Evolutionary conservation across 345 rosid genomes (phyloP).

Genomic region (Melaleuca quinquenervia): DNA sequence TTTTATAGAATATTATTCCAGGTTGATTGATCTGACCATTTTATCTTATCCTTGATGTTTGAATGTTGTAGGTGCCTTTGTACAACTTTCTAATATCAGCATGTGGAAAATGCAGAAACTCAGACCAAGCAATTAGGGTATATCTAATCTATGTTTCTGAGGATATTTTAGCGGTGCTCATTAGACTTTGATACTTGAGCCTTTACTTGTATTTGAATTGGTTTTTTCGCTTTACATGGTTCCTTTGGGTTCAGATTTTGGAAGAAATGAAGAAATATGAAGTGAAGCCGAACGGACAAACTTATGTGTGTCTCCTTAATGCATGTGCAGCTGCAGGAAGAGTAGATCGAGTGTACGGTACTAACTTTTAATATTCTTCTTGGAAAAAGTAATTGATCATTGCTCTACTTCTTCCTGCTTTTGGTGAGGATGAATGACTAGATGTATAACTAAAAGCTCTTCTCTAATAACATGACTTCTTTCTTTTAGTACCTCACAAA

Average conservation of each 20-base stretch:
- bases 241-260: conserved; percentile 32
- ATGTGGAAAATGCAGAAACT: conserved; percentile 82
- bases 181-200: not conserved
- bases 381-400: not conserved
- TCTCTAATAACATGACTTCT: not conserved
- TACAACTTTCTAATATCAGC: conserved; percentile 82
- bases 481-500: not conserved
- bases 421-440: not conserved
- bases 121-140: conserved; percentile 62
- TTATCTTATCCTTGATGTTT: not conserved
- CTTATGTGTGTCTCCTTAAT: conserved; percentile 73
- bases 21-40: not conserved
- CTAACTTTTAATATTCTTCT: conserved; percentile 9
- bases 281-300: conserved; percentile 91
- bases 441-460: not conserved
- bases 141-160: not conserved
- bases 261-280: conserved; percentile 91
- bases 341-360: conserved; percentile 74
- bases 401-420: not conserved
- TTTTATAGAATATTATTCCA: not conserved
- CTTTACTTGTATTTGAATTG: not conserved
- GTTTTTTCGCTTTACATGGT: not conserved
- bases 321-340: conserved; percentile 88
- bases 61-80: conserved; percentile 45
- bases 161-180: not conserved